Base-by-base conservation (phyloP, 306 rosid genomes). In the Cajanus cajan region DNA sequence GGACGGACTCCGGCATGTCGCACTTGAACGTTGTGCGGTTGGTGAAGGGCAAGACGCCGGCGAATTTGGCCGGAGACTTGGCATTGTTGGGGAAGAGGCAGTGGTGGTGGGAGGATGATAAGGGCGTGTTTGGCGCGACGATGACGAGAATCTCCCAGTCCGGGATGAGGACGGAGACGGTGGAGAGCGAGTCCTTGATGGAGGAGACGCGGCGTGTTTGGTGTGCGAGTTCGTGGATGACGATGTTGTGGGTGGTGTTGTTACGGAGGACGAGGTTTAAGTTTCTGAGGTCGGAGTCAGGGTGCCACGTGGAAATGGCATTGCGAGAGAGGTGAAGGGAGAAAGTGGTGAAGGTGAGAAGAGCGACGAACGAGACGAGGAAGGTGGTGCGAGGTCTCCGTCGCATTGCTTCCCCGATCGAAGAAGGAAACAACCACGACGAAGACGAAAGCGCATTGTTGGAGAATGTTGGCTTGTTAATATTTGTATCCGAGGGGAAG, bases 141-240 rank as follows among this genome's bases (percentile, higher is more conserved):
- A 90, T 57, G 33, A 90, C 10, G n/a, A 93, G 85, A 64, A 93
- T 43, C 74, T 90, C 88, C 98, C 96, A 93, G 45, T 80, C 93
- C 0, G 98, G 89, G 0, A 93, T 24, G 0, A 93, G 90, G 44
- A 89, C 6, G 4, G 98, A 78, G 40, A 81, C 79, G 41, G 91
- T 43, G 44, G 87, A 13, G 45, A 80, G 9, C 3, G 80, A 61
- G n/a, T 78, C n/a, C 21, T 58, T 37, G 36, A 82, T 9, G 8
- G 89, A 91, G 5, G 91, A 76, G 0, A 87, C 90, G 3, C n/a
- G 88, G 31, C 90, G 90, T 22, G 74, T 43, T 54, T 68, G 77
- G 28, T 52, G 85, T 13, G 25, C 3, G 80, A 67, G 45, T 0
- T 73, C 41, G 59, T 52, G 6, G 21, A 16, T 7, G 34, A 68